Percentiles rank a stretch among this genome's conserved stretches.
Conservation (phyloP, 2,329 filamentous ascomycete genomes). For the Mollisia scopiformis region DNA sequence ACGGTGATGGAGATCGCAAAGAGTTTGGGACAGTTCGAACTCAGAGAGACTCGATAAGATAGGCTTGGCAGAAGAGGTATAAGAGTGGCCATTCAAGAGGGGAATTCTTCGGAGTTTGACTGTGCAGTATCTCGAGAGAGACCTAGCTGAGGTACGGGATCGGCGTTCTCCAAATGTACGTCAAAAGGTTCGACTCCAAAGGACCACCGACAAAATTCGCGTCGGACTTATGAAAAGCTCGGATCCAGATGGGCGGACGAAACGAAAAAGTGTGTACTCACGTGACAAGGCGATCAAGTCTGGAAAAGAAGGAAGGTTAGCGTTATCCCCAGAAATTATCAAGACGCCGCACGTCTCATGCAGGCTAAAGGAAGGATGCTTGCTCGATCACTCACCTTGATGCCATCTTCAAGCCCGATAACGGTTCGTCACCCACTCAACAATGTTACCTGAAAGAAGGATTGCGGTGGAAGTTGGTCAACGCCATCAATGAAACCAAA, state of each 20-base stretch:
- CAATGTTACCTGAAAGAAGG: conserved; percentile 29
- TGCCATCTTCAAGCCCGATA: conserved; percentile 34
- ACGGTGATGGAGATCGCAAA: no score
- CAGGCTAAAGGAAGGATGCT: neutral
- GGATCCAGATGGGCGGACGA: no score
- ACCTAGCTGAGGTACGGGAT: no score
- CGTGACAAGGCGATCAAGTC: conserved; percentile 86
- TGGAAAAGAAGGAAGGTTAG: conserved; percentile 45
- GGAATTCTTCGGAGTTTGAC: no score
- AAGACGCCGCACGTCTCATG: neutral
- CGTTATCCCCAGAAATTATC: conserved; percentile 5
- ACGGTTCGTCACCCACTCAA: neutral
- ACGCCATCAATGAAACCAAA: conserved; percentile 18
- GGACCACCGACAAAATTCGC: neutral
- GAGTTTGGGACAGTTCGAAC: no score
- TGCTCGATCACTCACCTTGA: conserved; percentile 40
- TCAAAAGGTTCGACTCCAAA: no score
- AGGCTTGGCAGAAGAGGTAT: no score
- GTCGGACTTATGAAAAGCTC: no score
- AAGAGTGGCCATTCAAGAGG: no score
- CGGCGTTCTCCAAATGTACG: no score
- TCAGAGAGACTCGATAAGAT: no score
- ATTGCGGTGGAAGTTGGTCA: conserved; percentile 10
- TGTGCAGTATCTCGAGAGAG: no score
- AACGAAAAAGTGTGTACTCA: conserved; percentile 53